Base-by-base conservation (phyloP, 2,329 filamentous ascomycete species). In the Arthroderma sp. region DNA sequence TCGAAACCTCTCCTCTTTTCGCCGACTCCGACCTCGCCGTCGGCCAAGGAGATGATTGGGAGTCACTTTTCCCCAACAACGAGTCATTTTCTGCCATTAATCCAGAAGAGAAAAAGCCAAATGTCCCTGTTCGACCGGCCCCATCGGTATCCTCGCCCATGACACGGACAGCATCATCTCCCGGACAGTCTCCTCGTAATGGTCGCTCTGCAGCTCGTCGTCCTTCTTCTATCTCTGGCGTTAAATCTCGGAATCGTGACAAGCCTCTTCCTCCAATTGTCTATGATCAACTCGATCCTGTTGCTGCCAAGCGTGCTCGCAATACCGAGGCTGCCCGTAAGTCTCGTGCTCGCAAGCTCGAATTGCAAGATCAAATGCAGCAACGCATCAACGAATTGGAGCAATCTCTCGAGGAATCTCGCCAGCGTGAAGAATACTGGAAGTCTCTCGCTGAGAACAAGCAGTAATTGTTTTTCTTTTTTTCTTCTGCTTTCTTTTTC, bases 271-370 rank as follows among this genome's bases (percentile, higher is more conserved):
- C 83, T 50, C 80, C 82, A 5, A 88, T 94, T 60, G 69, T 82
- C 49, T 76, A 87, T 33, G 85, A 95, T 54, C 76, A 80, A 1
- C 68, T 56, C 36, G 88, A 95, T 57, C 76, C 75, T 6, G 63
- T 83, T n/a, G 86, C 86, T 15, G 77, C 88, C 73, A 95, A 95
- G 79, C 84, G 89, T 62, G 88, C 87, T 42, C 83, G 87, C 54
- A 96, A 95, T 64, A 94, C 87, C 6, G 76, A 93, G 62, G 89
- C 89, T 11, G 89, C 89, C 56, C 86, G 89, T 53, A 94, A 94
- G 69, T 94, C 87, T 48, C 82, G 89, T 43, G 82, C 86, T 58
- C 82, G 86, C 53, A 94, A 94, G 70, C 79, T 85, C 46, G 74
- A 82, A 60, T 77, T 81, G 54, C 72, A 89, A 49, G 80, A 84